Evolutionary conservation across 2,329 filamentous ascomycete genomes (phyloP).

Genomic region (Sordariomycetes sp.): DNA sequence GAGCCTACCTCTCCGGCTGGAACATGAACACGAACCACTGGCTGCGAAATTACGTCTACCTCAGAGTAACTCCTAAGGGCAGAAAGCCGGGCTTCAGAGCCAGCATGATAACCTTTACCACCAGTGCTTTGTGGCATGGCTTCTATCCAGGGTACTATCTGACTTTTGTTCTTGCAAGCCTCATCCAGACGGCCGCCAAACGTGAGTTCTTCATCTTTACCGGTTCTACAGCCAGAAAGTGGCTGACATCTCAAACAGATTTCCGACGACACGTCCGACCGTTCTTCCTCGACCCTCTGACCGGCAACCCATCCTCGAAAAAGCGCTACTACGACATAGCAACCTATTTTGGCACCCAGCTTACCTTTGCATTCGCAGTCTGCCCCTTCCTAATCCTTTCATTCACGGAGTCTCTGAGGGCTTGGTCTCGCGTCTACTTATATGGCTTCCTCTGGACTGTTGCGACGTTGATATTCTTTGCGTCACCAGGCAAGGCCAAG

Average conservation of each 20-base stretch:
- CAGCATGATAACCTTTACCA: constrained; percentile 86
- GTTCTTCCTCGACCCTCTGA: constrained; percentile 79
- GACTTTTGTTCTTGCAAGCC: constrained; percentile 78
- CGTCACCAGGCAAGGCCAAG: constrained; percentile 61
- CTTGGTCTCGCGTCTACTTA: constrained; percentile 85
- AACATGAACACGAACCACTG: constrained; percentile 99
- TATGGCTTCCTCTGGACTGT: constrained; percentile 66
- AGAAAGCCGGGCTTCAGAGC: constrained; percentile 96
- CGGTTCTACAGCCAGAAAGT: neutral
- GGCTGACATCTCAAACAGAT: constrained; percentile 40
- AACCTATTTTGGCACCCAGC: constrained; percentile 67
- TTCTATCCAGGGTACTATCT: constrained; percentile 97
- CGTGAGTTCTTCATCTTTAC: constrained; percentile 49
- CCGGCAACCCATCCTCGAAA: constrained; percentile 53
- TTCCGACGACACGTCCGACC: constrained; percentile 83
- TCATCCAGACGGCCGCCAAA: constrained; percentile 90
- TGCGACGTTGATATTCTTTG: constrained; percentile 64
- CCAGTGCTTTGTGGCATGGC: constrained; percentile 94
- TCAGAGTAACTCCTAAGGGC: constrained; percentile 87
- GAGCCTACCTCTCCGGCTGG: constrained; percentile 85
- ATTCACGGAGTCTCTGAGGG: constrained; percentile 58
- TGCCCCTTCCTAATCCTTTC: constrained; percentile 78
- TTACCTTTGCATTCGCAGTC: constrained; percentile 74
- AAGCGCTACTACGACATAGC: constrained; percentile 84
- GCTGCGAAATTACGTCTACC: constrained; percentile 91